Evolutionary conservation across 495 filamentous ascomycete species (phyloP).

Genomic region (Thozetella sp.): DNA sequence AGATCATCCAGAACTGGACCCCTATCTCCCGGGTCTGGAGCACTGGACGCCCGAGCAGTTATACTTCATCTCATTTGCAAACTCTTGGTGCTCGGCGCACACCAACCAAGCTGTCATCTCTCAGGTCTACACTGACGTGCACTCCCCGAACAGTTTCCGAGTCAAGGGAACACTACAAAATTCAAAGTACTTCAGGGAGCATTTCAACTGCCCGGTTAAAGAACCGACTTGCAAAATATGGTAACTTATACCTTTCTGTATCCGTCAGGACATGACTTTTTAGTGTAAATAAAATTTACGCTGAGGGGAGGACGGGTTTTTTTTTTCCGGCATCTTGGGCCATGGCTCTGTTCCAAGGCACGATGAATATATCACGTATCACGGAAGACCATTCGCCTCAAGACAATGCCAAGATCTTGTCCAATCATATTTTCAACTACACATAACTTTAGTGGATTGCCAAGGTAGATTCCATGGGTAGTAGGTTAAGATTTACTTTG

Average conservation of each 20-base stretch:
- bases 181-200: constrained; percentile 60
- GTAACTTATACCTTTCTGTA: constrained; percentile 30
- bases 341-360: too few relatives aligned
- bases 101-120: constrained; percentile 54
- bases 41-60: constrained; percentile 64
- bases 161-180: constrained; percentile 65
- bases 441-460: too few relatives aligned
- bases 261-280: too few relatives aligned
- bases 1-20: constrained; percentile 37
- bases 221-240: constrained; percentile 64
- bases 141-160: constrained; percentile 58
- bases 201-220: constrained; percentile 55
- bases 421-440: too few relatives aligned
- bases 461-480: too few relatives aligned
- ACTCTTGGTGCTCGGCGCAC: constrained; percentile 64
- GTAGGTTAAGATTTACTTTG: too few relatives aligned
- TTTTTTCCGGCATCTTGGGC: too few relatives aligned
- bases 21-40: constrained; percentile 57
- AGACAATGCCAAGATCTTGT: too few relatives aligned
- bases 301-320: too few relatives aligned
- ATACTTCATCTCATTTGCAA: constrained; percentile 63
- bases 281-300: too few relatives aligned
- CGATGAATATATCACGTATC: too few relatives aligned
- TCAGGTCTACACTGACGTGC: constrained; percentile 60
- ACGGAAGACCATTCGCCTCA: too few relatives aligned